phyloP scores from a whole-genome alignment of 2,329 filamentous ascomycete genomes.

The Epichloe scottii region DNA sequence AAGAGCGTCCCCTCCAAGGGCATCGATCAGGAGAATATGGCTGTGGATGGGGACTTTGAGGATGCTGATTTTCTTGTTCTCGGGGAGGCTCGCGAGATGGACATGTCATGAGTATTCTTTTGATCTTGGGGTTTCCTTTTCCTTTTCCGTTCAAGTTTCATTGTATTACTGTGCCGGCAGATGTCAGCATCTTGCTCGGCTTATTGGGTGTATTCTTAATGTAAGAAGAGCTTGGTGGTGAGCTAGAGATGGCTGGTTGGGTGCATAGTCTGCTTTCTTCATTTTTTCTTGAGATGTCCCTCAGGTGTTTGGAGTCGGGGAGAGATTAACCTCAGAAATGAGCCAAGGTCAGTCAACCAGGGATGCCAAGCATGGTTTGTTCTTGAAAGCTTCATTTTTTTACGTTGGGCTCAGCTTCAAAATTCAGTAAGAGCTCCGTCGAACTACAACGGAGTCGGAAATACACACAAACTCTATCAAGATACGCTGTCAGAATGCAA shows the following conservation, averaged over 20 bases:
- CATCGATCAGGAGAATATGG: slow-evolving; percentile 35
- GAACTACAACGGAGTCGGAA: too few species aligned
- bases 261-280: not conserved
- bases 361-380: too few species aligned
- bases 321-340: not conserved
- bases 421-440: too few species aligned
- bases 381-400: too few species aligned
- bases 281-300: not conserved
- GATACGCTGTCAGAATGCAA: too few species aligned
- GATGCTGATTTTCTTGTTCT: slow-evolving; percentile 54
- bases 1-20: slow-evolving; percentile 13
- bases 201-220: not conserved
- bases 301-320: not conserved
- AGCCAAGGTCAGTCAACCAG: not conserved
- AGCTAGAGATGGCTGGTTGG: not conserved
- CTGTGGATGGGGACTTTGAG: slow-evolving; percentile 45
- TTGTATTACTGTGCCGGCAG: not conserved
- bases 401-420: too few species aligned
- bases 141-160: not conserved
- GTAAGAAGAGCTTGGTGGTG: not conserved
- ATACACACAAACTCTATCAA: too few species aligned
- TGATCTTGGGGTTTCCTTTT: not conserved
- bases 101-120: slow-evolving; percentile 10
- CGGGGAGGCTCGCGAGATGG: slow-evolving; percentile 30
- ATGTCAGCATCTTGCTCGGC: not conserved